phyloP scores from a whole-genome alignment of 345 rosid species.

The Garcia nutans region DNA sequence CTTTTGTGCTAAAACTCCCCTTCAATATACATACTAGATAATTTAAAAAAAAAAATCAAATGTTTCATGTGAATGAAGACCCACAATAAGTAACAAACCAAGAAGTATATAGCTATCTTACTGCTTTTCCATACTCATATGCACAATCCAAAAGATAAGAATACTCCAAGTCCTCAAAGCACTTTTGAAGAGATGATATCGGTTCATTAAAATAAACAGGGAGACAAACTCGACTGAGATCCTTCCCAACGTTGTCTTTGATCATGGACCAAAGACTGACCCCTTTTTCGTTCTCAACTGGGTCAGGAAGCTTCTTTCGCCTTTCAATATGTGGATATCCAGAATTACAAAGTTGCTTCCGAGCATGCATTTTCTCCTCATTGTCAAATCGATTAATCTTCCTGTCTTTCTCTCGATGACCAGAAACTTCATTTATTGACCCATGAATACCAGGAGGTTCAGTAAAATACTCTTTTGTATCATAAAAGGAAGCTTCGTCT shows the following conservation, averaged over 20 bases:
- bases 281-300: constrained; percentile 94
- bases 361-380: constrained; percentile 41
- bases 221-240: constrained; percentile 92
- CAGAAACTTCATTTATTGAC: constrained; percentile 32
- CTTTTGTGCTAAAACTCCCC: too few species aligned
- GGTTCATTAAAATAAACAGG: constrained; percentile 99
- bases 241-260: constrained; percentile 98
- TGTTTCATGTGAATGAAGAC: constrained; percentile 3
- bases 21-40: too few species aligned
- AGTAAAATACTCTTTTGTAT: constrained; percentile 62
- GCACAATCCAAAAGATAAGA: constrained; percentile 89
- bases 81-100: background rate
- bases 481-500: constrained; percentile 72
- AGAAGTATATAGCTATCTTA: constrained; percentile 33
- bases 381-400: constrained; percentile 24
- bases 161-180: constrained; percentile 95
- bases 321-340: constrained; percentile 51
- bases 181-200: constrained; percentile 94
- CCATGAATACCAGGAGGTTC: constrained; percentile 46
- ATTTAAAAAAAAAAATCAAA: background rate
- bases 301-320: constrained; percentile 83
- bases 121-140: constrained; percentile 75
- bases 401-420: constrained; percentile 27
- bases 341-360: constrained; percentile 31
- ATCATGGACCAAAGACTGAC: constrained; percentile 99